Conservation (phyloP, 495 filamentous ascomycete species). For the Penicillium nucicola region DNA sequence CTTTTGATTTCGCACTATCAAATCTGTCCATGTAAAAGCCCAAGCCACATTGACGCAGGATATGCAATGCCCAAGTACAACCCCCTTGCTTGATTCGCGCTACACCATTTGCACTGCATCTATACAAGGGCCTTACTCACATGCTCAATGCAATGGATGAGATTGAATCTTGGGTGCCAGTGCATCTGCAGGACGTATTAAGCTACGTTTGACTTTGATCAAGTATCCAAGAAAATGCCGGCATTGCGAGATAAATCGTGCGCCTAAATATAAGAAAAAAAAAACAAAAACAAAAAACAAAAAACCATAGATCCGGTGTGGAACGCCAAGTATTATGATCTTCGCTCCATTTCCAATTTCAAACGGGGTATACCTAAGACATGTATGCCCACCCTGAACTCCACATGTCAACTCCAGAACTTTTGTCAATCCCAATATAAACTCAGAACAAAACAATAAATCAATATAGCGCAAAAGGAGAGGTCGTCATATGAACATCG, state of each 20-base stretch:
- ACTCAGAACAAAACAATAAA: slow-evolving; percentile 5
- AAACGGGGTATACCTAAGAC: slow-evolving; percentile 10
- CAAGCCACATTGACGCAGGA: not conserved
- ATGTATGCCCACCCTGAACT: not conserved
- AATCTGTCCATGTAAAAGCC: not conserved
- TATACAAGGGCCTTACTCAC: not conserved
- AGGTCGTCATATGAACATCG: slow-evolving; percentile 19
- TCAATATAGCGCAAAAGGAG: slow-evolving; percentile 14
- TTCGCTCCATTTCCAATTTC: slow-evolving; percentile 4
- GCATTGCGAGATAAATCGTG: not conserved
- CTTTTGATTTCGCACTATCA: not conserved
- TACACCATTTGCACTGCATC: not conserved
- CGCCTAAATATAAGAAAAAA: not conserved
- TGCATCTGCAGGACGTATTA: no score
- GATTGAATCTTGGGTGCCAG: not conserved
- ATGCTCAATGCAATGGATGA: not conserved
- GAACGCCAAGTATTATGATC: slow-evolving; percentile 3
- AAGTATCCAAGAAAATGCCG: not conserved
- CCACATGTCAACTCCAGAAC: not conserved
- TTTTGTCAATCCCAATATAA: not conserved
- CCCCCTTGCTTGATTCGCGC: not conserved
- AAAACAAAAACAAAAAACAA: no score
- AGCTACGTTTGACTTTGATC: not conserved
- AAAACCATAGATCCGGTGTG: not conserved
- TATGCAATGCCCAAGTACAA: not conserved